Conservation (phyloP, 139 green algal species). For the Chlamydomonas asymmetrica region DNA sequence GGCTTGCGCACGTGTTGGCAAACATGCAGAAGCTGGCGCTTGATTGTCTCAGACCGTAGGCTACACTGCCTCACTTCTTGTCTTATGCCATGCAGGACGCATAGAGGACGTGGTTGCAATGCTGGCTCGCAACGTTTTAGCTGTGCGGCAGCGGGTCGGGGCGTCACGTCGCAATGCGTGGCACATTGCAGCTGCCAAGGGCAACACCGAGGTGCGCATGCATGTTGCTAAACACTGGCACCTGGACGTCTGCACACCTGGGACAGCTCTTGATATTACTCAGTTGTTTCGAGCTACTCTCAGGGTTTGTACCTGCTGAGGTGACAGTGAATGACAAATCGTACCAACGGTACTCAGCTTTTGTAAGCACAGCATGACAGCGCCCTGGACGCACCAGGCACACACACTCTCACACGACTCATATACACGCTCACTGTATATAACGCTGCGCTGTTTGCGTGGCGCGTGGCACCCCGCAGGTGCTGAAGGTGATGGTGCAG, state of each 20-base stretch:
- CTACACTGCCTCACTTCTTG: no score
- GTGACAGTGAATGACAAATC: background rate
- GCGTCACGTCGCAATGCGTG: background rate
- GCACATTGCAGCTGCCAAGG: constrained; percentile 5
- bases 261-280: background rate
- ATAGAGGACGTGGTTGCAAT: background rate
- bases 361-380: background rate
- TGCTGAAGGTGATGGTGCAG: background rate
- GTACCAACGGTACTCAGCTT: background rate
- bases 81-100: constrained; percentile 5
- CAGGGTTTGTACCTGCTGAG: background rate
- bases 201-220: constrained; percentile 4
- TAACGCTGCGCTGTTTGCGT: background rate
- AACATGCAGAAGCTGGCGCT: no score
- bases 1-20: no score
- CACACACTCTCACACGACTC: background rate
- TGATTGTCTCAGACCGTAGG: no score
- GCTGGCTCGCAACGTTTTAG: background rate
- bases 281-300: background rate
- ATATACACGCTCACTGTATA: background rate
- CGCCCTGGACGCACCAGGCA: background rate
- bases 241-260: background rate
- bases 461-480: no score
- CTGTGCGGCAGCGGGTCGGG: background rate
- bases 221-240: background rate